Percentiles rank a stretch among this genome's conserved stretches.
Conservation (phyloP, 306 rosid species). For the Crataegus laevigata region DNA sequence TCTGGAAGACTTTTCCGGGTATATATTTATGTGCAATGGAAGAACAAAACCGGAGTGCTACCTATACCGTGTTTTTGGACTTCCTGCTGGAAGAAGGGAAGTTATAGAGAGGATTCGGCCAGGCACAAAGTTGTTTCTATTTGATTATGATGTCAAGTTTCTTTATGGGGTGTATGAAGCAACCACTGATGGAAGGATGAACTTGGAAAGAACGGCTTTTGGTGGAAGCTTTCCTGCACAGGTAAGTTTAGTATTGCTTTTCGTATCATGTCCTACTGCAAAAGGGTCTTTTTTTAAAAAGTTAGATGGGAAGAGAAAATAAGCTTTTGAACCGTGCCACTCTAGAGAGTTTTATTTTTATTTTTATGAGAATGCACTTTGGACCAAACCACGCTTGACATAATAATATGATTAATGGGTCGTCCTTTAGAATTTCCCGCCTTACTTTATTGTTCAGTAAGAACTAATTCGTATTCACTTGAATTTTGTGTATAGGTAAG, state of each 20-base stretch:
- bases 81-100: conserved; percentile 11
- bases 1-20: neutral
- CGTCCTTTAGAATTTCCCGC: neutral
- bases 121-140: conserved; percentile 7
- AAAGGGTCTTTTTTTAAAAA: neutral
- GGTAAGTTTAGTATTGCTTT: neutral
- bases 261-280: neutral
- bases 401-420: neutral
- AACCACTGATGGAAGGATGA: conserved; percentile 1
- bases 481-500: neutral
- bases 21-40: conserved; percentile 9
- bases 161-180: conserved; percentile 16
- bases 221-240: conserved; percentile 15
- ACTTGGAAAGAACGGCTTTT: conserved; percentile 5
- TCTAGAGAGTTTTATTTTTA: too few relatives aligned
- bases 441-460: neutral
- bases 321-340: neutral
- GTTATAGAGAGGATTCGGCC: neutral
- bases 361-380: neutral
- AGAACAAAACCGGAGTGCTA: conserved; percentile 7
- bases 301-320: neutral
- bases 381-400: neutral
- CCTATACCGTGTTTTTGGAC: conserved; percentile 1
- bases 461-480: neutral
- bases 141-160: conserved; percentile 6